Evolutionary conservation across 2,329 filamentous ascomycete species (phyloP).

Genomic region (Mycosphaerella sp.): DNA sequence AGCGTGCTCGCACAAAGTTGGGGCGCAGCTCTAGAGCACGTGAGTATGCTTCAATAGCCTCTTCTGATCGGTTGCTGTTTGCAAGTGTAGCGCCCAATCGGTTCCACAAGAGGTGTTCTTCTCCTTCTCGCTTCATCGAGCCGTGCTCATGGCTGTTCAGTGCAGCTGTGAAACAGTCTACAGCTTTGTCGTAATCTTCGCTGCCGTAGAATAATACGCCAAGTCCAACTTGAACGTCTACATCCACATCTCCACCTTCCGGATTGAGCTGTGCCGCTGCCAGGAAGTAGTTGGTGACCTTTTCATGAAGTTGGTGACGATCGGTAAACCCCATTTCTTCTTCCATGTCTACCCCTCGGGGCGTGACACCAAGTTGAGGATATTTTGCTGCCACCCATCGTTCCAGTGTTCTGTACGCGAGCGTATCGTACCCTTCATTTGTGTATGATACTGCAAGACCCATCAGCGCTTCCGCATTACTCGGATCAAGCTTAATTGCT

Average conservation of each 20-base stretch:
- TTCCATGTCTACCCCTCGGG: constrained; percentile 57
- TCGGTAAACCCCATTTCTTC: constrained; percentile 87
- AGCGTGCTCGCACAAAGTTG: constrained; percentile 94
- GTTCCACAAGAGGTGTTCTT: constrained; percentile 96
- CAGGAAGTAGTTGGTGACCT: constrained; percentile 87
- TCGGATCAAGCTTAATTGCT: constrained; percentile 78
- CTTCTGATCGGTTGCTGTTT: constrained; percentile 87
- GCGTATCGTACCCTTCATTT: constrained; percentile 97
- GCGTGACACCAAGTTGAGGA: constrained; percentile 68
- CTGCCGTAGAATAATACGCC: constrained; percentile 97
- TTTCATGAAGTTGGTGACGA: constrained; percentile 79
- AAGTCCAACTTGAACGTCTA: constrained; percentile 93
- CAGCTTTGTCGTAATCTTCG: constrained; percentile 96
- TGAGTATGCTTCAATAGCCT: constrained; percentile 94
- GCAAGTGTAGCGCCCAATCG: constrained; percentile 90
- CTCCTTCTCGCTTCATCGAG: constrained; percentile 72
- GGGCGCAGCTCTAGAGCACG: constrained; percentile 82
- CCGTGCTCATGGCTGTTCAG: constrained; percentile 80
- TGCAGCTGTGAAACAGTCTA: constrained; percentile 94
- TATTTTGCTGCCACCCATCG: constrained; percentile 97
- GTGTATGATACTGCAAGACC: constrained; percentile 94
- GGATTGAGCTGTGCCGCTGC: constrained; percentile 86
- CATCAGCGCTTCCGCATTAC: constrained; percentile 87
- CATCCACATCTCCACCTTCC: constrained; percentile 91
- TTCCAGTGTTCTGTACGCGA: constrained; percentile 91